These are phyloP conservation scores for Phanerodontia chrysosporium DNA, from an alignment of 768 basidiomycete species.

Conservation along the genomic window DNA sequence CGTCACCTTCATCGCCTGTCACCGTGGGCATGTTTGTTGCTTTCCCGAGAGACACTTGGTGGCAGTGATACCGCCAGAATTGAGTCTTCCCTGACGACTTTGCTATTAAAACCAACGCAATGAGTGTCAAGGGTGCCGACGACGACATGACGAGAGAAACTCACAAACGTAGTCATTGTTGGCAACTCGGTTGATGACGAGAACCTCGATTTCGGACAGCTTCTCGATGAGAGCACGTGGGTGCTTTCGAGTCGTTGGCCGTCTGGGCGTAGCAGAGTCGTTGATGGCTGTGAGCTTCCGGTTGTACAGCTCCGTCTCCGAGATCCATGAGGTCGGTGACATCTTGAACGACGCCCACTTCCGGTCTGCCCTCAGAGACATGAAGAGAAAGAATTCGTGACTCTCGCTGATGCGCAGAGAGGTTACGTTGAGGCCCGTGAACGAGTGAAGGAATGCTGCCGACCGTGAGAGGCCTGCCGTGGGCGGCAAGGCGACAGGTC, in stretches of 20 bases:
- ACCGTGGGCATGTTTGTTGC: no score
- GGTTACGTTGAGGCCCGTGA: background rate
- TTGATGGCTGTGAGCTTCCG: background rate
- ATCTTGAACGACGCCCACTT: slow-evolving; percentile 17
- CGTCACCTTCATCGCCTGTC: no score
- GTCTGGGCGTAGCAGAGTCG: no score
- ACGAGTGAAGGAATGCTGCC: no score
- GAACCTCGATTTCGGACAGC: slow-evolving; percentile 4
- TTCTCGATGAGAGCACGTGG: slow-evolving; percentile 13
- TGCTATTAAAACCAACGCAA: no score
- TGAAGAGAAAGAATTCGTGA: slow-evolving; percentile 15
- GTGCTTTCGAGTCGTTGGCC: slow-evolving; percentile 9
- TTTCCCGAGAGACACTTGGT: no score
- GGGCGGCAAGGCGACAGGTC: no score
- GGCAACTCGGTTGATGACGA: slow-evolving; percentile 1
- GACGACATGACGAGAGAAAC: no score
- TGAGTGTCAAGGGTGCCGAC: no score
- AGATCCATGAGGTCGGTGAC: slow-evolving; percentile 10
- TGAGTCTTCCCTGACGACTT: no score
- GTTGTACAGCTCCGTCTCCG: slow-evolving; percentile 10
- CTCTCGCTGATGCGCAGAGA: background rate
- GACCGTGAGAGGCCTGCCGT: no score
- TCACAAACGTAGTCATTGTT: background rate
- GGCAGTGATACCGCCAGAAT: no score
- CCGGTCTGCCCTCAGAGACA: slow-evolving; percentile 9